Evolutionary conservation across 352 stramenopile species (phyloP), one percentile per base, ranked within the genome.

Genomic region (Pythium coloratum): DNA sequence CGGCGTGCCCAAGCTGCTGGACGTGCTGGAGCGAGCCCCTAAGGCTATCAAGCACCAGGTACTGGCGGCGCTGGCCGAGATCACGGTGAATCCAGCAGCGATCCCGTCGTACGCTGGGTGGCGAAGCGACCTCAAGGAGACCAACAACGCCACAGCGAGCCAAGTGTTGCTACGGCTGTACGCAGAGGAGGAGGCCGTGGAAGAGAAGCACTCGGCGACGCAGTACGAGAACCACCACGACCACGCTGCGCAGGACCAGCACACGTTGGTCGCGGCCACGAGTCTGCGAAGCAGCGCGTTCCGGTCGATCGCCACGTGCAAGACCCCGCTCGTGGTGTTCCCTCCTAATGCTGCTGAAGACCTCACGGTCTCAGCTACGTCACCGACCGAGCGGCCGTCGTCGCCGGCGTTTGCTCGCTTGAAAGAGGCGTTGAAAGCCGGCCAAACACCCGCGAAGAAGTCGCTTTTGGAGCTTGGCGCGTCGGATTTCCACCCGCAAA

Each of bases 81-180:
- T 92, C 53, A 91, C 80, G 40, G 80, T 87, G 3, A 89, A 91
- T 57, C 81, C 83, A n/a, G 81, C 79, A 14, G 81, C 85, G 12
- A 83, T 91, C 16, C 83, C 81, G 28, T 91, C 80, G 13, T 94
- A 83, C 63, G 56, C 80, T 24, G 69, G 67, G 20, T 94, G 86
- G 84, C 67, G 81, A 6, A 84, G 81, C 54, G 76, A 84, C 20
- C 62, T 73, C 4, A 76, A 67, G 5, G 80, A 84, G 4, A 73
- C 71, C 2, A 80, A 80, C 54, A 85, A 92, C 50, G 69, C 67
- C 2, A 82, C 73, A 2, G 85, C 85, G 0, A 83, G 71, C 28
- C 73, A 92, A 54, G 56, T 91, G n/a, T 53, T 94, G 8, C 68
- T 94, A 57, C 73, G 79, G n/a, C 76, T 90, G 49, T 94, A 90